A percentile compares a stretch with the other conserved stretches of the same genome.
These are phyloP conservation scores for Elongisporangium undulatum DNA, from an alignment of 352 stramenopile genomes.

Conservation along the genomic window DNA sequence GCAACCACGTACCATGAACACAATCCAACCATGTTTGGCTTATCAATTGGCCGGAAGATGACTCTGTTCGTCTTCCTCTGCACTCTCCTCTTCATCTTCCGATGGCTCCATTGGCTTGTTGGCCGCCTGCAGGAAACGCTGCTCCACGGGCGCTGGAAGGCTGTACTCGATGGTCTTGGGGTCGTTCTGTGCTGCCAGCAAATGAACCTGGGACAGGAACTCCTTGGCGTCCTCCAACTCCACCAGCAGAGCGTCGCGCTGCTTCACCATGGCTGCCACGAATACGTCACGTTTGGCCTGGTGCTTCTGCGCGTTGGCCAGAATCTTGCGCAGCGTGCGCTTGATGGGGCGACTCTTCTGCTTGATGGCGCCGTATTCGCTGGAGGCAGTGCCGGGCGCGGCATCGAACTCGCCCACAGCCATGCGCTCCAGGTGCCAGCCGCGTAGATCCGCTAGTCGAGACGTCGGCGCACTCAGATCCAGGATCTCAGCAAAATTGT, in stretches of 20 bases:
- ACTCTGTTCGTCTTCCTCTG: background rate
- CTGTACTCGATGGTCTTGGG: constrained; percentile 37
- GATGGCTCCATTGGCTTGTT: constrained; percentile 43
- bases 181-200: constrained; percentile 26
- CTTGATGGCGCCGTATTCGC: constrained; percentile 57
- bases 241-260: constrained; percentile 54
- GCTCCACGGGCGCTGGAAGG: constrained; percentile 52
- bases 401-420: constrained; percentile 67
- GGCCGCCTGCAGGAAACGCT: constrained; percentile 47
- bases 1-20: background rate
- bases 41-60: background rate
- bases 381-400: constrained; percentile 14
- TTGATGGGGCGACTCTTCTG: constrained; percentile 54
- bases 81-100: background rate
- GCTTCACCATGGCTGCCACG: constrained; percentile 60
- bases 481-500: constrained; percentile 74
- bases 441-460: constrained; percentile 59
- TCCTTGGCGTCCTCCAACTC: constrained; percentile 69
- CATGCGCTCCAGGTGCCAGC: constrained; percentile 82
- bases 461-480: constrained; percentile 54
- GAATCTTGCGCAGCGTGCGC: constrained; percentile 45
- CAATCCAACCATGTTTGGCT: background rate
- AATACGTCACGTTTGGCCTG: constrained; percentile 53
- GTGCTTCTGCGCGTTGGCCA: constrained; percentile 48
- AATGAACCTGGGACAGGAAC: constrained; percentile 66